Evolutionary conservation across 129 eudicot species (phyloP).

Genomic region (Solidago caesia): DNA sequence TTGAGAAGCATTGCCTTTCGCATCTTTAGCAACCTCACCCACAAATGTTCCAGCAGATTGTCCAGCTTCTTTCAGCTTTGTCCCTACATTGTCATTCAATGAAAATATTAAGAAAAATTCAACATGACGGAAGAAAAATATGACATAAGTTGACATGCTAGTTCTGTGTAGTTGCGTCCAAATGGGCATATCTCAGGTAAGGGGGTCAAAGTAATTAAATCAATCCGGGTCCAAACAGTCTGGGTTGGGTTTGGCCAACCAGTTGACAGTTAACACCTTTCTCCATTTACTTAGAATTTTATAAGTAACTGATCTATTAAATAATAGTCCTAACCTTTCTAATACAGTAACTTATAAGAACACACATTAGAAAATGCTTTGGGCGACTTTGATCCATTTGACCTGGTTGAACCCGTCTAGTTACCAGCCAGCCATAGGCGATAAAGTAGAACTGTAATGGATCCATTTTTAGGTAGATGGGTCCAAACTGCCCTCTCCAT

Average conservation of each 20-base stretch:
- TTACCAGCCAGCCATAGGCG: not conserved
- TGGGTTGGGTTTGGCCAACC: not conserved
- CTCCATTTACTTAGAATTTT: not conserved
- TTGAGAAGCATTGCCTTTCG: slow-evolving; percentile 80
- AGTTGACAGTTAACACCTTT: not conserved
- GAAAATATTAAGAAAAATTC: not conserved
- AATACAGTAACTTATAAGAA: not conserved
- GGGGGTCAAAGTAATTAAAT: not conserved
- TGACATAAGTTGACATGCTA: not conserved
- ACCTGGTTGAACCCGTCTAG: not conserved
- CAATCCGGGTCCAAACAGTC: not conserved
- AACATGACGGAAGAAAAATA: not conserved
- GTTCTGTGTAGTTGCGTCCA: not conserved
- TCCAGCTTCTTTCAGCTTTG: slow-evolving; percentile 93
- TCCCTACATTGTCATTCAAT: slow-evolving; percentile 44
- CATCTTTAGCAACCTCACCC: slow-evolving; percentile 92
- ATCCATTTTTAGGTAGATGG: not conserved
- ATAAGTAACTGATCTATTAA: not conserved
- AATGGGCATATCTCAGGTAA: not conserved
- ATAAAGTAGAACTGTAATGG: not conserved
- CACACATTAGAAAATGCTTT: not conserved
- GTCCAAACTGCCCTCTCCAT: not conserved
- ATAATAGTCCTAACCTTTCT: not conserved
- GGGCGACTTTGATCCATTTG: not conserved
- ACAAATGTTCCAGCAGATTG: slow-evolving; percentile 82